phyloP scores from a whole-genome alignment of 2,329 filamentous ascomycete genomes.

The Salinomyces thailandicus region DNA sequence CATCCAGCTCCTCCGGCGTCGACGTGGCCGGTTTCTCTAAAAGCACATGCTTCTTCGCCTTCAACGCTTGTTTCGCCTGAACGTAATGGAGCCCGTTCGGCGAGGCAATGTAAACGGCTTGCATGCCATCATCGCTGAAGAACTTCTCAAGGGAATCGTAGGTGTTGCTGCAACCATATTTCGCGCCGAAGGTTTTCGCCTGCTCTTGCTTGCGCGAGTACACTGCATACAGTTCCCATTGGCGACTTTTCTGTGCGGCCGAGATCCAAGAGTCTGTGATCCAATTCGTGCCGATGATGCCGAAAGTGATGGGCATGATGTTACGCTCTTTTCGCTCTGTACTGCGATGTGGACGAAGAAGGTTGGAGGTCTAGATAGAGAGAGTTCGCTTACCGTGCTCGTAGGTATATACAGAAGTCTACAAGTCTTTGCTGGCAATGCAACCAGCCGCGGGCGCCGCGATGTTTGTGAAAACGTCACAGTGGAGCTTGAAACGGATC shows the following conservation, averaged over 20 bases:
- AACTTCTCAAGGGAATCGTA: slow-evolving; percentile 34
- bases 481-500: background rate
- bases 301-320: slow-evolving; percentile 30
- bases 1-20: slow-evolving; percentile 32
- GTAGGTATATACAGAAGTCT: no score
- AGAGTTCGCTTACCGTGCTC: no score
- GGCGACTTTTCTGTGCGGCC: slow-evolving; percentile 32
- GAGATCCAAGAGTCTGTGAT: slow-evolving; percentile 40
- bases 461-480: no score
- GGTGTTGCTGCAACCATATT: slow-evolving; percentile 27
- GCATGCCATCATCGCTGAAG: slow-evolving; percentile 28
- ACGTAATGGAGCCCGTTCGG: slow-evolving; percentile 39
- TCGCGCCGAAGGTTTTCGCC: slow-evolving; percentile 33
- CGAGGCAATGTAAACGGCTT: slow-evolving; percentile 40
- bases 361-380: no score
- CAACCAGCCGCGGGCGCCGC: no score
- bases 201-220: slow-evolving; percentile 37
- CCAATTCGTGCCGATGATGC: slow-evolving; percentile 39
- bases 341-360: no score
- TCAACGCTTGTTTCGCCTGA: slow-evolving; percentile 34
- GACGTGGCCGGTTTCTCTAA: slow-evolving; percentile 41
- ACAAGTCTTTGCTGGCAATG: background rate
- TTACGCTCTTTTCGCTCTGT: no score
- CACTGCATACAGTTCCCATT: slow-evolving; percentile 36
- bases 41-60: slow-evolving; percentile 38